Evolutionary conservation across 2,329 filamentous ascomycete genomes (phyloP).

Genomic region (Exserohilum turcica): DNA sequence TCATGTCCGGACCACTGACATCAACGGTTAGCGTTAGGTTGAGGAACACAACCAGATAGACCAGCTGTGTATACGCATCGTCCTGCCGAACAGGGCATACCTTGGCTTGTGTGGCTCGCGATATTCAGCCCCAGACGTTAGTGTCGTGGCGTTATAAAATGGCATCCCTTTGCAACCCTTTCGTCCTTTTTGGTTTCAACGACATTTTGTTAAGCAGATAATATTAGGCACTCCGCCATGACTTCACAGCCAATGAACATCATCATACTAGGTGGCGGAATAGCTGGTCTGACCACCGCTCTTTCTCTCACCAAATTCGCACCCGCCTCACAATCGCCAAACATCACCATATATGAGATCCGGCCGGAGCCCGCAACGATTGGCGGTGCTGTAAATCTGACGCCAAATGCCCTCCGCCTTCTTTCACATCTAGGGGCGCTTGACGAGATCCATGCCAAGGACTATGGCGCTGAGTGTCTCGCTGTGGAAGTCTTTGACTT

Average conservation of each 20-base stretch:
- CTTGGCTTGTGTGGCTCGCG: not conserved
- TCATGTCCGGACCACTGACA: constrained; percentile 3
- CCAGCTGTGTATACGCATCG: not conserved
- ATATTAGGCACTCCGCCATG: not conserved
- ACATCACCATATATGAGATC: constrained; percentile 57
- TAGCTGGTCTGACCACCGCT: constrained; percentile 43
- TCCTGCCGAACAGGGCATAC: not conserved
- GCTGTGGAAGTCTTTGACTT: constrained; percentile 54
- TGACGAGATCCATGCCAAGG: constrained; percentile 50
- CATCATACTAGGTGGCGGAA: constrained; percentile 41
- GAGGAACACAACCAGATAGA: not conserved
- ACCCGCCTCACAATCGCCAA: constrained; percentile 42
- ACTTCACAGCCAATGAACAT: constrained; percentile 25
- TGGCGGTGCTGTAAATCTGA: constrained; percentile 66
- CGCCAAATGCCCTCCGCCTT: constrained; percentile 65
- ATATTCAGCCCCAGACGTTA: not conserved
- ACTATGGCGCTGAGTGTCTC: constrained; percentile 51
- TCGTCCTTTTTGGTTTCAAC: not conserved
- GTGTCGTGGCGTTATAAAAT: not conserved
- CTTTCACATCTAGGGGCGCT: constrained; percentile 55
- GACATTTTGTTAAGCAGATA: not conserved
- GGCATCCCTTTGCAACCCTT: not conserved
- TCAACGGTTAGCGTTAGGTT: not conserved
- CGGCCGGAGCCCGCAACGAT: constrained; percentile 53
- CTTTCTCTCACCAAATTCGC: constrained; percentile 54